Evolutionary conservation across 257 asterid genomes (phyloP).

Genomic region (Gardenia jasminoides): DNA sequence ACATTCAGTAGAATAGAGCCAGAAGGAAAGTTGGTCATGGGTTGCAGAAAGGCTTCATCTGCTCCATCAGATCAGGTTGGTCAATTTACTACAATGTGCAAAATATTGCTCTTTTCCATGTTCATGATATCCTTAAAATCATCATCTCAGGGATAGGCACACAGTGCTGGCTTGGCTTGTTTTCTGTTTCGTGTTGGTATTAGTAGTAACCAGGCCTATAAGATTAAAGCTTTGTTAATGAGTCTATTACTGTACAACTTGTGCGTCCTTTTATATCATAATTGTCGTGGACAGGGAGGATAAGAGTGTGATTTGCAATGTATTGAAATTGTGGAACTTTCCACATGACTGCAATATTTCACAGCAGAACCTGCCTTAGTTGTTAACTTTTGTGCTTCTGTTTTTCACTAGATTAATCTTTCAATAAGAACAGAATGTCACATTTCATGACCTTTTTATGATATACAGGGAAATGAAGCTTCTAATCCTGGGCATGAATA

Average conservation of each 20-base stretch:
- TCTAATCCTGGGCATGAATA: constrained; percentile 25
- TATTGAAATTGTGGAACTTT: constrained; percentile 2
- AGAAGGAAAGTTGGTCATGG: constrained; percentile 93
- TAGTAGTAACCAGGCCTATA: neutral
- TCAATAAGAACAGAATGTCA: neutral
- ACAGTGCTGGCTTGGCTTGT: neutral
- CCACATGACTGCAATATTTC: neutral
- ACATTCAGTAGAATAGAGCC: constrained; percentile 94
- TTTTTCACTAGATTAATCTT: neutral
- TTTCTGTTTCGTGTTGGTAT: neutral
- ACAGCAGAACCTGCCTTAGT: neutral
- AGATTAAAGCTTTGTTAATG: neutral
- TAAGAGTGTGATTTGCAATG: constrained; percentile 1
- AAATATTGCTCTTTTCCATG: neutral
- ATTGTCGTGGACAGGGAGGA: neutral
- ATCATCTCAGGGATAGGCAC: neutral
- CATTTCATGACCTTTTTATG: constrained; percentile 1
- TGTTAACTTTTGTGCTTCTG: neutral
- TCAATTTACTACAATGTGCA: constrained; percentile 3
- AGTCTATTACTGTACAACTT: neutral
- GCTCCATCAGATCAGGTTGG: constrained; percentile 71
- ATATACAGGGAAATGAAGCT: constrained; percentile 63
- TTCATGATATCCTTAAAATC: neutral
- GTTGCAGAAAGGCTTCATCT: constrained; percentile 72
- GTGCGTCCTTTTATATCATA: neutral